Evolutionary conservation across 2,329 filamentous ascomycete species (phyloP).

Genomic region (Penicillium corylophilum): DNA sequence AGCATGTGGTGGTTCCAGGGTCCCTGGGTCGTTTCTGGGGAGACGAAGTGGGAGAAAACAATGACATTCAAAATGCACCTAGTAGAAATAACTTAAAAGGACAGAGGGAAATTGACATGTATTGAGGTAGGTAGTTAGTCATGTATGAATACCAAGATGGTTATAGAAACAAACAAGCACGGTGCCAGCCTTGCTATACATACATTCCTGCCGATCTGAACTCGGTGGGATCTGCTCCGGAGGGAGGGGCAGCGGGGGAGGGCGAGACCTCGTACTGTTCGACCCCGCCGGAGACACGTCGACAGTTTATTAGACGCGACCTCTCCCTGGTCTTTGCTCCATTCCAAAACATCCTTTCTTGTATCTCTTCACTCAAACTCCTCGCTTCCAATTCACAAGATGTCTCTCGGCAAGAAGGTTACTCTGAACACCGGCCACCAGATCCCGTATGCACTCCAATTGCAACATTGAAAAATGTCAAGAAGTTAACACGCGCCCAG

Average conservation of each 20-base stretch:
- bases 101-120: not conserved
- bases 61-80: no score
- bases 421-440: conserved; percentile 39
- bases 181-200: not conserved
- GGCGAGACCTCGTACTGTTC: conserved; percentile 1
- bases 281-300: conserved; percentile 13
- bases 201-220: not conserved
- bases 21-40: no score
- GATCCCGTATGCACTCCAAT: conserved; percentile 35
- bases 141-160: no score
- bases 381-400: conserved; percentile 19
- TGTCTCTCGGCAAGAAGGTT: conserved; percentile 44
- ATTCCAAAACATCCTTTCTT: not conserved
- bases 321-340: not conserved
- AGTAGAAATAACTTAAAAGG: no score
- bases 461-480: not conserved
- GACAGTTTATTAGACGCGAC: not conserved
- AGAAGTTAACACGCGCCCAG: conserved; percentile 19
- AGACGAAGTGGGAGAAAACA: no score
- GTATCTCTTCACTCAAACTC: not conserved
- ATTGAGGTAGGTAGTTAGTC: not conserved
- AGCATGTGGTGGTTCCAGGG: not conserved
- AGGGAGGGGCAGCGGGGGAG: conserved; percentile 15
- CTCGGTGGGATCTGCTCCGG: conserved; percentile 25
- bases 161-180: no score